Base-by-base conservation (phyloP, 164 flowering plant species). In the Umbilicus rupestris region DNA sequence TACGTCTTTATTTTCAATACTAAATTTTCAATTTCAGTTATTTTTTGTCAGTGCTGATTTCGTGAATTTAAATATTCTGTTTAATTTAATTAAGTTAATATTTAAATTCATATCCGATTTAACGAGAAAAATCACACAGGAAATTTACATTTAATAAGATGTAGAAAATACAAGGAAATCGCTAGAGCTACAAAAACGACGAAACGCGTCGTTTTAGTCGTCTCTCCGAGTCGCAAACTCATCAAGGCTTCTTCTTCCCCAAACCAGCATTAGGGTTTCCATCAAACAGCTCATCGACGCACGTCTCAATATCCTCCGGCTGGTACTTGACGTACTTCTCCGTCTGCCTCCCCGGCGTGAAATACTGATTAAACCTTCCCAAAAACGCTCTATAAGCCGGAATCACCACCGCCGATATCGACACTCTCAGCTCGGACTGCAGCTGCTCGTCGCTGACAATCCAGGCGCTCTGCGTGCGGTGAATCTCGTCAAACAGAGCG, bases 341-440 rank as follows among this genome's bases (percentile, higher is more conserved):
- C 2, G 74, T 26, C 55, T 87, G 90, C 69, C 90, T 79, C 5
- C 90, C 86, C 1, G 80, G 35, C 12, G 81, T 87, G 73, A 94
- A 75, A 35, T 76, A 64, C 41, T 87, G 95, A 66, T 77, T 69
- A 71, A 84, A 94, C 78, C 96, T 78, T 35, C 84, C 99, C 52
- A 91, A 50, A 68, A 94, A 94, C 0, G 95, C 80, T 31, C 98
- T 72, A 67, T 94, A 94, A 1, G 98, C 98, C 39, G 97, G 98
- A 39, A 82, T 85, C 66, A 94, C 76, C 33, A 90, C 82, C 0
- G 90, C 86, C 2, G 91, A 75, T 47, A 94, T 79, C 7, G 98
- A 87, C 0, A 89, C 90, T 72, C 93, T 42, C 1, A 94, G 87
- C 83, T 94, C 98, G 11, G 89, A 85, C 63, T 84, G 90, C 35